Base-by-base conservation (phyloP, 148 eudicot genomes). In the Persicaria tinctoria region DNA sequence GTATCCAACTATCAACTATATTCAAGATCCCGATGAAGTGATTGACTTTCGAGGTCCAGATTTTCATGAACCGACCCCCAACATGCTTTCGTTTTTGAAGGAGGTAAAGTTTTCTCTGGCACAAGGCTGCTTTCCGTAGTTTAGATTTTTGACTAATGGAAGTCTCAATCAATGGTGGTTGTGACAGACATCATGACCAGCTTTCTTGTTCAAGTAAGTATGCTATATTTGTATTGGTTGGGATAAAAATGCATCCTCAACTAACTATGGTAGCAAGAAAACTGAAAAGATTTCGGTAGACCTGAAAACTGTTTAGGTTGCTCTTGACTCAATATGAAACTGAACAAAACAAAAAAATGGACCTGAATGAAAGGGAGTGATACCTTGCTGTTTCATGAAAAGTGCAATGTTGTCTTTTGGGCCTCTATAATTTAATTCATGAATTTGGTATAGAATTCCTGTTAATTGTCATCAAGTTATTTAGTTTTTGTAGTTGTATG, bases 1-100 rank as follows among this genome's bases (percentile, higher is more conserved):
- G 84, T 96, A 96, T 79, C 99, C 99, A 57, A 96, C 99, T 32
- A 77, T 96, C 16, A 96, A 96, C 81, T 96, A 96, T 78, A 90
- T 96, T 82, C 99, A 96, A 85, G 99, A 92, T 77, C 99, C 99
- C 71, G 72, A 96, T 81, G 94, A 82, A 68, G 90, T 87, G 80
- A 88, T 85, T 80, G 99, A 96, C 87, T 92, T 59, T 81, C 84
- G 99, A 86, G 94, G 97, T 80, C 90, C 99, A 74, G 99, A 96
- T 80, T 96, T 96, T 82, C 97, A 96, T 68, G 99, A 96, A 80
- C 97, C 99, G 71, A 90, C 97, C 17, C 97, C 97, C 27, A 83
- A 89, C 83, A 88, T 96, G 92, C 83, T 90, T 63, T 80, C 87
- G 78, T 87, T 77, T 86, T 83, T 96, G 64, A 92, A 86, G 83